phyloP scores from a whole-genome alignment of 495 filamentous ascomycete species.

The Penicillium desertorum region DNA sequence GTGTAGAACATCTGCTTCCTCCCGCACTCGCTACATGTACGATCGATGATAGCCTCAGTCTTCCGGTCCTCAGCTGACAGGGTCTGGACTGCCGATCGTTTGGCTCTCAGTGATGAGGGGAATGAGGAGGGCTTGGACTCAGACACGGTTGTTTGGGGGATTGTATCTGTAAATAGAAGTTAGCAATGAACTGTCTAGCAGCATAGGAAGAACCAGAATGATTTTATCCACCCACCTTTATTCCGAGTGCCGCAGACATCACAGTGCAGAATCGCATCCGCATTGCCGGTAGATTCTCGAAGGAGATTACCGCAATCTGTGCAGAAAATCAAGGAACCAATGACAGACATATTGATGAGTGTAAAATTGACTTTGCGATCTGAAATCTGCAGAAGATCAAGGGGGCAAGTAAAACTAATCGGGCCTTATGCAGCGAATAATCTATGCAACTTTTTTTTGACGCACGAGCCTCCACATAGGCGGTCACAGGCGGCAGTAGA shows the following conservation, averaged over 20 bases:
- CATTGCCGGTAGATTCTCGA: constrained; percentile 70
- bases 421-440: background rate
- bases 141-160: constrained; percentile 78
- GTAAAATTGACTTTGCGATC: background rate
- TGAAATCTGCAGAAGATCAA: background rate
- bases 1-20: constrained; percentile 80
- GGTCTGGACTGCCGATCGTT: constrained; percentile 80
- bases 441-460: constrained; percentile 24
- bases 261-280: constrained; percentile 74
- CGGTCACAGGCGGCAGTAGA: constrained; percentile 40
- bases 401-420: background rate
- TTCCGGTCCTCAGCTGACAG: constrained; percentile 75
- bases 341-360: constrained; percentile 65
- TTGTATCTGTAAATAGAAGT: constrained; percentile 57
- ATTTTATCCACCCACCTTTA: constrained; percentile 58
- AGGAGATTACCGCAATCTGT: constrained; percentile 90
- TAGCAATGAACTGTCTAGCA: background rate
- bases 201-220: background rate
- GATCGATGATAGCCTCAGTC: constrained; percentile 68
- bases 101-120: constrained; percentile 80
- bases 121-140: constrained; percentile 81
- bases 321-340: constrained; percentile 92
- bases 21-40: constrained; percentile 78
- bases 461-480: constrained; percentile 38
- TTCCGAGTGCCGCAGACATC: constrained; percentile 82